Evolutionary conservation across 73 alveolate species (phyloP).

Genomic region (Tetrahymena malaccensis): DNA sequence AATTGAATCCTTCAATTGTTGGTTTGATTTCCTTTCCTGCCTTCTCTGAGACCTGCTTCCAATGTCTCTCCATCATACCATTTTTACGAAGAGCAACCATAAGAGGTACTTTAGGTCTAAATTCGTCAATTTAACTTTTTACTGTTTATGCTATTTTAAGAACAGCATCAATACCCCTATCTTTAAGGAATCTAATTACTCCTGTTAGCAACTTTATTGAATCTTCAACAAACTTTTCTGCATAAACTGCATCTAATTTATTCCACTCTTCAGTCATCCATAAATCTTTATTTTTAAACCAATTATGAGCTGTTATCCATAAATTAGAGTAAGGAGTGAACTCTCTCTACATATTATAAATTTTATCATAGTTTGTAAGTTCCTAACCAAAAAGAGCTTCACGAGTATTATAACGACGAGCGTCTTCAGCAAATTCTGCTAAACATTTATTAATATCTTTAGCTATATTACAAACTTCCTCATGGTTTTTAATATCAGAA

Average conservation of each 20-base stretch:
- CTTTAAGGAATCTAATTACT: constrained; percentile 73
- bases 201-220: constrained; percentile 58
- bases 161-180: constrained; percentile 64
- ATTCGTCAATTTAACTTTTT: constrained; percentile 88
- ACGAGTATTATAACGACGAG: constrained; percentile 86
- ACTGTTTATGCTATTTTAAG: constrained; percentile 79
- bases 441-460: constrained; percentile 85
- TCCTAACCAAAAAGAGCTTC: constrained; percentile 89
- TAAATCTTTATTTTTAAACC: constrained; percentile 59
- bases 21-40: constrained; percentile 97
- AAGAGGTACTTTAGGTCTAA: constrained; percentile 92
- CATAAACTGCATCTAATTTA: constrained; percentile 66
- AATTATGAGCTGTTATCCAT: constrained; percentile 78
- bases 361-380: constrained; percentile 84
- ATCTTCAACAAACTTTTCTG: constrained; percentile 71
- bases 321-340: constrained; percentile 75
- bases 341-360: constrained; percentile 78
- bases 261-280: constrained; percentile 87
- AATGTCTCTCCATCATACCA: constrained; percentile 98
- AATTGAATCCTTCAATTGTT: constrained; percentile 89
- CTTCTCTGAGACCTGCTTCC: constrained; percentile 92
- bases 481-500: constrained; percentile 81
- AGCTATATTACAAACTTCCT: constrained; percentile 78
- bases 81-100: constrained; percentile 95
- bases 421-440: constrained; percentile 83